These are phyloP conservation scores for Rhizomucor miehei DNA, from an alignment of 371 early-diverging fungal genomes.

Conservation along the genomic window DNA sequence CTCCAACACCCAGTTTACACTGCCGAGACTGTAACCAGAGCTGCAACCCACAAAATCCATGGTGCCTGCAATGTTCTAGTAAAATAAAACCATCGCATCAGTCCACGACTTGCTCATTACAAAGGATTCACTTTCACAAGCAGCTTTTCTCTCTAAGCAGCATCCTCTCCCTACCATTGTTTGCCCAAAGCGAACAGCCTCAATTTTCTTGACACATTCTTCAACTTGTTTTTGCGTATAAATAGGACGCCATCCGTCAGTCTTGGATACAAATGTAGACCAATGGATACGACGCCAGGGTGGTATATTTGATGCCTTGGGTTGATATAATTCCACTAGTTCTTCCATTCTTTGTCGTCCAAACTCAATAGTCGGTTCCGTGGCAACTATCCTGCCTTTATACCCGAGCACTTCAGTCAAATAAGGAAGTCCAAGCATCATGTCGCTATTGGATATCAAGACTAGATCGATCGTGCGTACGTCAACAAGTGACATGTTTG, in stretches of 20 bases:
- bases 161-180: slow-evolving; percentile 31
- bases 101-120: no score
- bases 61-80: slow-evolving; percentile 31
- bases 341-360: slow-evolving; percentile 24
- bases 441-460: slow-evolving; percentile 71
- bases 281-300: not conserved
- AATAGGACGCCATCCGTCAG: slow-evolving; percentile 41
- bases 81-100: not conserved
- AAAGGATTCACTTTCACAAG: no score
- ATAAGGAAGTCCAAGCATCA: slow-evolving; percentile 78
- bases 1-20: slow-evolving; percentile 73
- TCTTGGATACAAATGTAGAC: slow-evolving; percentile 12
- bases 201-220: slow-evolving; percentile 63
- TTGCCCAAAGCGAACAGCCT: slow-evolving; percentile 63
- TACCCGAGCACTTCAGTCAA: slow-evolving; percentile 84
- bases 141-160: no score
- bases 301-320: not conserved
- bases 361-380: slow-evolving; percentile 81
- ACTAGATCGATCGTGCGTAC: slow-evolving; percentile 69
- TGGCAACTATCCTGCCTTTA: slow-evolving; percentile 76
- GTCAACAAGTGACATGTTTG: slow-evolving; percentile 54
- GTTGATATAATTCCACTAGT: slow-evolving; percentile 3
- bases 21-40: slow-evolving; percentile 68
- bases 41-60: slow-evolving; percentile 56
- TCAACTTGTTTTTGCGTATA: slow-evolving; percentile 61